These are phyloP conservation scores for Flaveria ramosissima DNA, from an alignment of 129 eudicot genomes.

Conservation along the genomic window DNA sequence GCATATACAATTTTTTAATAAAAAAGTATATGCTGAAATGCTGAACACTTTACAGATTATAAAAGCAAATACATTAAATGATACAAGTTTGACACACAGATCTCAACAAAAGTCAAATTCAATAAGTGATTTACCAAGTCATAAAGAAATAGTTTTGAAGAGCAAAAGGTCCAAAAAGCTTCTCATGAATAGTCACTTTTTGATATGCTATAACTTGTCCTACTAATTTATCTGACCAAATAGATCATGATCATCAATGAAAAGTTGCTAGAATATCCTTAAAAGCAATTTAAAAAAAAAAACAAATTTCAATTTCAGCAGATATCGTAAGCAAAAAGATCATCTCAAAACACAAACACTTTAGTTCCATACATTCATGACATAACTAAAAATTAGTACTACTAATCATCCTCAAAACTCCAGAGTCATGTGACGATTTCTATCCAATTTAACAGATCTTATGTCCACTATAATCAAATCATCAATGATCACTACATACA, in stretches of 20 bases:
- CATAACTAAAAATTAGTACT: neutral
- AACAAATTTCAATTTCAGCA: neutral
- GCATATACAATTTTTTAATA: neutral
- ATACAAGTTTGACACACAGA: neutral
- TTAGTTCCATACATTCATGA: neutral
- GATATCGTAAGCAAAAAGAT: neutral
- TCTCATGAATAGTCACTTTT: neutral
- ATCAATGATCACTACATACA: neutral
- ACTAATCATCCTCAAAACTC: neutral
- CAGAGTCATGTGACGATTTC: neutral
- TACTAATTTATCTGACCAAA: neutral
- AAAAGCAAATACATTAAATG: neutral
- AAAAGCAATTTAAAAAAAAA: neutral
- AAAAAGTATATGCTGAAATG: neutral
- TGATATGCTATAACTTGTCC: neutral
- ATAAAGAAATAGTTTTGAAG: neutral
- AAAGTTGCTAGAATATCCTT: neutral
- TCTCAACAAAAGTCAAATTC: neutral
- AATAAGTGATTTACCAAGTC: neutral
- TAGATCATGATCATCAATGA: neutral
- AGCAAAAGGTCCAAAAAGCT: constrained; percentile 1
- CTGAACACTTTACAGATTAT: neutral
- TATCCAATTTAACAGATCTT: constrained; percentile 16
- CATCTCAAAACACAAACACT: neutral
- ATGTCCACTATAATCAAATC: neutral